Conservation (phyloP, 169 alveolate species). For the Besnoitia besnoiti region DNA sequence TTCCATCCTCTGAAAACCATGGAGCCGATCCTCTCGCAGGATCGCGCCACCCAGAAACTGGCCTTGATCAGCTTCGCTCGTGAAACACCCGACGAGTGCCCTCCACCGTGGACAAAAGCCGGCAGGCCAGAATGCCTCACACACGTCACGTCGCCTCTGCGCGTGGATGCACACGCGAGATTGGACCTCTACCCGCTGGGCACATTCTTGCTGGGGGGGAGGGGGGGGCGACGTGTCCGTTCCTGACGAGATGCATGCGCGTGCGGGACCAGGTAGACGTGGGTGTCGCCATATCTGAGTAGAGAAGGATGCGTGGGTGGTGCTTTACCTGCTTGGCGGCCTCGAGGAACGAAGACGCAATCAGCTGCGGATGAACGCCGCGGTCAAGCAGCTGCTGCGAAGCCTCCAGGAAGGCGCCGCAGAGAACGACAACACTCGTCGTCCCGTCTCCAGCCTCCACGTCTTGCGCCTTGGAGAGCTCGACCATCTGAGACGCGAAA, state of each 20-base stretch:
- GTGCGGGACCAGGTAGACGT: background rate
- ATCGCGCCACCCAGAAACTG: too few relatives aligned
- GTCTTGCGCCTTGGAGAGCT: slow-evolving; percentile 98
- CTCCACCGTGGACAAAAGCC: too few relatives aligned
- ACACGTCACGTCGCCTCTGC: too few relatives aligned
- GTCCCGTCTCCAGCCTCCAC: slow-evolving; percentile 99
- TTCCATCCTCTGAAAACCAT: too few relatives aligned
- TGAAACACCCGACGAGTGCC: background rate
- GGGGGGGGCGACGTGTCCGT: too few relatives aligned
- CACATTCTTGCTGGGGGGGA: too few relatives aligned
- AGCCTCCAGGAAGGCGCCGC: slow-evolving; percentile 97
- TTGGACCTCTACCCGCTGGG: too few relatives aligned
- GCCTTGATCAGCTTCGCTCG: too few relatives aligned
- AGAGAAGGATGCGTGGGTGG: background rate
- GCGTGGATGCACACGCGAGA: too few relatives aligned
- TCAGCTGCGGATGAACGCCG: slow-evolving; percentile 97
- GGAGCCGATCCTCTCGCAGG: too few relatives aligned
- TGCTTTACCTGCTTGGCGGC: slow-evolving; percentile 83
- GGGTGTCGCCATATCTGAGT: background rate
- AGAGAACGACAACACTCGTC: slow-evolving; percentile 98
- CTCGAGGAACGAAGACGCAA: slow-evolving; percentile 94
- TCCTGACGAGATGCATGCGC: background rate
- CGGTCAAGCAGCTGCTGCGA: slow-evolving; percentile 85
- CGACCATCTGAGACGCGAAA: slow-evolving; percentile 89
- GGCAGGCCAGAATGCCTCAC: too few relatives aligned